Evolutionary conservation across 108 stramenopile species (phyloP), one percentile per base, ranked within the genome.

Genomic region (Aurantiochytrium sp.): DNA sequence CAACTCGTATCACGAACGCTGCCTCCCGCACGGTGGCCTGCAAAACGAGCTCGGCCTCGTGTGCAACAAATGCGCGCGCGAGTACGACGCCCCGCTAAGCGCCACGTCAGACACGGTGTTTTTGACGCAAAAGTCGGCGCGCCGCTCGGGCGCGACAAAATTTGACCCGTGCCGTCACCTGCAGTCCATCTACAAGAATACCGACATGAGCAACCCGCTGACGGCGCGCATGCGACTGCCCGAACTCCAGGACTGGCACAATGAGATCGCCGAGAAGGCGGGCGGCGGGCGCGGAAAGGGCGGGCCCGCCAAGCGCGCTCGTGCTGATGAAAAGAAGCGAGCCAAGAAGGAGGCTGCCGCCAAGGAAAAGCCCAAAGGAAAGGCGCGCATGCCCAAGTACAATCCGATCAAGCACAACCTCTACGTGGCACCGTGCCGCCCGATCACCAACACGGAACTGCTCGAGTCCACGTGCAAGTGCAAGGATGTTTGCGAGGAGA

Each of bases 361-460:
- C 36, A 81, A 48, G 27, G 45, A 10, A 6, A 65, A 65, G 59
- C 15, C 73, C 27, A 22, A 41, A 12, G 45, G 45, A 6, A 81
- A 81, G 73, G 39, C 39, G 27, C 39, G 45, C 42, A 81, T 81
- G 73, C 73, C 73, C 36, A 81, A 81, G 73, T 81, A 81, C 45
- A 81, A 41, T 0, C 45, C 73, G 6, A 39, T 81, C 15, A 81
- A 81, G 39, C n/a, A 24, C 39, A 81, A 81, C 24, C 42, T 48
- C 19, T 81, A 81, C 45, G 45, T 48, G 42, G 45, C 73, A 17
- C 42, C 42, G 2, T 81, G 73, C 73, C 50, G 32, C 10, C 73
- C 73, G 12, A 81, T 81, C 30, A 12, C 32, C 42, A 81, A 81
- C 45, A 81, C 39, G 27, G 73, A 81, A 6, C 39, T 48, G 6